Conservation (phyloP, 768 basidiomycete species). For the Myochromella boudieri region DNA sequence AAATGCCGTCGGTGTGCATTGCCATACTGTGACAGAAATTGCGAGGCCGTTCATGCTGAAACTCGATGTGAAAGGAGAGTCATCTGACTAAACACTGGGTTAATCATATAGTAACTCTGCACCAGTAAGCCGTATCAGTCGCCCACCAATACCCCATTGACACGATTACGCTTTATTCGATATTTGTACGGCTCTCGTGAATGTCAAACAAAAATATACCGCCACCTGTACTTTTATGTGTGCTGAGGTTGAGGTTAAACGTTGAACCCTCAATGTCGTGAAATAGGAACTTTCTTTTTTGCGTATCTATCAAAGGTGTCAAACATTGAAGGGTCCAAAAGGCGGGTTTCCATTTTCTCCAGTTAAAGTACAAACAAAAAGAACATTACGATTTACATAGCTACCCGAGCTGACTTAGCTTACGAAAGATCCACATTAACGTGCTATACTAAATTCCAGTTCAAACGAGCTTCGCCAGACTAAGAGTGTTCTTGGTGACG, state of each 20-base stretch:
- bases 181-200: too few relatives aligned
- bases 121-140: too few relatives aligned
- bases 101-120: too few relatives aligned
- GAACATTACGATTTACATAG: slow-evolving; percentile 12
- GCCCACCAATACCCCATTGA: too few relatives aligned
- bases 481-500: slow-evolving; percentile 54
- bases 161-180: too few relatives aligned
- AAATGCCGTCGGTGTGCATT: slow-evolving; percentile 76
- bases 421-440: background rate
- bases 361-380: slow-evolving; percentile 1
- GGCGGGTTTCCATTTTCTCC: background rate
- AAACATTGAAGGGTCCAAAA: background rate
- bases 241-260: too few relatives aligned
- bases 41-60: slow-evolving; percentile 73
- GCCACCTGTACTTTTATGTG: too few relatives aligned
- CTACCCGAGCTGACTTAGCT: slow-evolving; percentile 5
- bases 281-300: too few relatives aligned
- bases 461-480: slow-evolving; percentile 53
- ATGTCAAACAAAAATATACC: too few relatives aligned
- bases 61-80: slow-evolving; percentile 79
- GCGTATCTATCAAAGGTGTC: too few relatives aligned
- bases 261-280: too few relatives aligned
- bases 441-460: background rate
- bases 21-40: slow-evolving; percentile 74
- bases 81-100: slow-evolving; percentile 45